Base-by-base conservation (phyloP, 768 basidiomycete species). In the Sistotremastrum suecicum region DNA sequence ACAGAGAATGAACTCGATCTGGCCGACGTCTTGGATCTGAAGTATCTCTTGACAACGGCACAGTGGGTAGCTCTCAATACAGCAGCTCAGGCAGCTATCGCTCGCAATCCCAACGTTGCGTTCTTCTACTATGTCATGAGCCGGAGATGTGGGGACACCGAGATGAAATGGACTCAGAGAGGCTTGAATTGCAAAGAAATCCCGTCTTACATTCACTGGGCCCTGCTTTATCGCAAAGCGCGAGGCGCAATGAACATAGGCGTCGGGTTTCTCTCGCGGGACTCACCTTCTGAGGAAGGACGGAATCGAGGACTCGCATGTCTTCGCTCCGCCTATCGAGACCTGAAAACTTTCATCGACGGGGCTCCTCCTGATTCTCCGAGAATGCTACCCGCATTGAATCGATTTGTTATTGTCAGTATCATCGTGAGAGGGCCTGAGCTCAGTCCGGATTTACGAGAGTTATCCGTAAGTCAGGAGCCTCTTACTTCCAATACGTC, bases 21-120 rank as follows among this genome's bases (percentile, higher is more conserved):
- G 9, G 80, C 79, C 0, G 78, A 81, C 54, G 74, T 82, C 50
- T 56, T 83, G 32, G 77, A 81, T 32, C 71, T 79, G 61, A 81
- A 82, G 54, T 75, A 59, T 54, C 51, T 57, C 44, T 70, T 80
- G 55, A 68, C 76, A 58, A 66, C 62, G 44, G 59, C 63, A 12
- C 20, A 20, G 20, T 20, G 20, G 20, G 20, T 20, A 20, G 70
- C 76, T 8, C 76, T 77, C 1, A 62, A 71, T 40, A 55, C 55
- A 9, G 52, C 68, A 4, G 77, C 76, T 0, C 63, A 66, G 47
- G 63, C 65, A 35, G 69, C 65, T 1, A 56, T 80, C 34, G 56
- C 69, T 50, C 71, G 76, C 32, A 78, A 68, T 50, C 78, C 79
- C 2, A 63, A 72, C 20, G 65, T 73, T 28, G 74, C 74, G 3